Evolutionary conservation across 169 alveolate genomes (phyloP).

Genomic region (Plasmodium chabaudi): DNA sequence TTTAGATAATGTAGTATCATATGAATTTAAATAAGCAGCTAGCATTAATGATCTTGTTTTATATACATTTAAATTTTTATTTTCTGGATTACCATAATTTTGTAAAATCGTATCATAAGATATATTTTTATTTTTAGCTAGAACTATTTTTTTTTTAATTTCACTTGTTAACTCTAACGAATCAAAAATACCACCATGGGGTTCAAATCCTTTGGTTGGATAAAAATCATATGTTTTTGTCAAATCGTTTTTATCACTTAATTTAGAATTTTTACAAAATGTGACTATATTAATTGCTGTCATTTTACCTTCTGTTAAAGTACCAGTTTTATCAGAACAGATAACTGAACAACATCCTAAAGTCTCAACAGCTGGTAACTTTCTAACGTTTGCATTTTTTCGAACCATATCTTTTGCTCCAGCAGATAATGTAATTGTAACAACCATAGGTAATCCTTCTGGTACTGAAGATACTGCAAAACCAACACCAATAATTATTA

Average conservation of each 20-base stretch:
- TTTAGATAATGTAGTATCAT: conserved; percentile 84
- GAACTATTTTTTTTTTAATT: conserved; percentile 53
- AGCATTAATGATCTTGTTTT: conserved; percentile 85
- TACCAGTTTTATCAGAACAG: conserved; percentile 99
- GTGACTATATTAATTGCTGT: conserved; percentile 82
- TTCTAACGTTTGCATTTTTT: conserved; percentile 96
- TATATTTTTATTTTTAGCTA: conserved; percentile 29
- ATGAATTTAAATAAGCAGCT: conserved; percentile 90
- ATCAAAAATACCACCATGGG: conserved; percentile 91
- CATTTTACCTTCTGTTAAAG: conserved; percentile 99
- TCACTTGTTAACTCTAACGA: conserved; percentile 80
- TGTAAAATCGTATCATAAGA: conserved; percentile 41
- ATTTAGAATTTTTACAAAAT: conserved; percentile 22
- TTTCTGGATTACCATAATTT: conserved; percentile 42
- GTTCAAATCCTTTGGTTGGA: conserved; percentile 92
- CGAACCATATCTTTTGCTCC: conserved; percentile 98
- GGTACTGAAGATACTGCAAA: conserved; percentile 99
- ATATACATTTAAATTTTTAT: conserved; percentile 57
- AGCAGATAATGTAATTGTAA: conserved; percentile 97
- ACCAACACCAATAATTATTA: conserved; percentile 94
- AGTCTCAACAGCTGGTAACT: conserved; percentile 97
- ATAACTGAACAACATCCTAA: conserved; percentile 99
- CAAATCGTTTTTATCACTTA: conserved; percentile 80
- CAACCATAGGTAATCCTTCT: conserved; percentile 99
- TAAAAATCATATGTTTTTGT: conserved; percentile 83